Base-by-base conservation (phyloP, 768 basidiomycete species). In the Coprinopsis strossmayeri region DNA sequence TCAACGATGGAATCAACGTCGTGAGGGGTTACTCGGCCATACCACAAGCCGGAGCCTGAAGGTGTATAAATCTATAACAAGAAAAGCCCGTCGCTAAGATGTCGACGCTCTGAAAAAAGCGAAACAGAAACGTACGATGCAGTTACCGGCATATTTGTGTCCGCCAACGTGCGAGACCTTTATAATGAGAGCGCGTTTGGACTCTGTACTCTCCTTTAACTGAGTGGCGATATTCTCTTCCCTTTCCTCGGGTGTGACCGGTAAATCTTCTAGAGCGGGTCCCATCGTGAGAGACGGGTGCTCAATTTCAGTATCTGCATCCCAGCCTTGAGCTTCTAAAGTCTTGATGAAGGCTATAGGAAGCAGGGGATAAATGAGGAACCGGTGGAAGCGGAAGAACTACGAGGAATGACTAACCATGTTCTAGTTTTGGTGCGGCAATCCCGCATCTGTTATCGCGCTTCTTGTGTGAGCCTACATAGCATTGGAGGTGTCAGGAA, bases 371-470 rank as follows among this genome's bases (percentile, higher is more conserved):
- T 49, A 26, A 48, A 24, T 60, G 56, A 17, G 57, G 56, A 42
- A 23, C 50, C 58, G 55, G 43, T 55, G 37, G 12, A 25, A 45
- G 20, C 27, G 25, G 35, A 17, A 34, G 38, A 34, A 38, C 15
- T 21, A 23, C 27, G 17, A 39, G 9, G 49, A 52, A 15, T 30
- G 53, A 66, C 71, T 53, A 52, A 87, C 87, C 76, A 56, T 84
- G 75, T 60, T 87, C 84, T 27, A 96, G 79, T 57, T 87, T 81
- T 2, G 88, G 87, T 1, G 92, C 91, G 9, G 87, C 82, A 38
- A 97, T 84, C 21, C 80, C 79, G 64, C 95, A 99, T 52, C 91
- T 81, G 61, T 93, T 94, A 67, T 97, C 95, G 26, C 94, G 74
- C 57, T 78, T 80, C 68, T 92, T 91, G 68, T 98, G 95, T 2